Evolutionary conservation across 139 green algal genomes (phyloP).

Genomic region (Haematococcus lacustris): DNA sequence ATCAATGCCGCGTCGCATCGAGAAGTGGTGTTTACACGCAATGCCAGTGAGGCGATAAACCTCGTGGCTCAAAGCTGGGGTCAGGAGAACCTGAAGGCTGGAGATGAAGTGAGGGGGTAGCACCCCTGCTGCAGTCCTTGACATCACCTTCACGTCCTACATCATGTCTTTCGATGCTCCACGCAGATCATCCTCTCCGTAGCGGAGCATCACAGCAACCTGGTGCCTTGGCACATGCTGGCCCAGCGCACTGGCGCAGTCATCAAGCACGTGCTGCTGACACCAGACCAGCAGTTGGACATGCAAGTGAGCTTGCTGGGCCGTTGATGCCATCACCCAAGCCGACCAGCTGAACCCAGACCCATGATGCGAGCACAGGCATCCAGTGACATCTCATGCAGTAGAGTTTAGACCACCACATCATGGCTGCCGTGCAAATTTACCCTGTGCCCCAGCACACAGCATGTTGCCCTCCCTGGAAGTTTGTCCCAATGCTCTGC

Average conservation of each 20-base stretch:
- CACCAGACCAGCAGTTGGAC: slow-evolving; percentile 60
- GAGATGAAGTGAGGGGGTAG: slow-evolving; percentile 89
- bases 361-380: not conserved
- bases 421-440: no score
- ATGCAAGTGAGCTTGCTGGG: slow-evolving; percentile 44
- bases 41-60: slow-evolving; percentile 96
- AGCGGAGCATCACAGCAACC: slow-evolving; percentile 96
- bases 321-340: no score
- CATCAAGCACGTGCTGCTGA: slow-evolving; percentile 64
- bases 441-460: no score
- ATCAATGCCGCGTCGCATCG: slow-evolving; percentile 64
- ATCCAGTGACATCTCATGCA: no score
- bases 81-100: slow-evolving; percentile 61
- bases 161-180: not conserved
- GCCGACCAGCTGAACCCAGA: no score
- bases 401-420: no score
- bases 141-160: not conserved
- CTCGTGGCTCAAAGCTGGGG: slow-evolving; percentile 95
- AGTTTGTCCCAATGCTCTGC: no score
- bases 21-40: slow-evolving; percentile 93
- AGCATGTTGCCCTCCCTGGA: no score
- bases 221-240: slow-evolving; percentile 97
- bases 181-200: slow-evolving; percentile 84
- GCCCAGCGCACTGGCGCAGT: slow-evolving; percentile 71
- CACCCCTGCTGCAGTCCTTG: not conserved